Evolutionary conservation across 2,329 filamentous ascomycete genomes (phyloP).

Genomic region (Neonectria punicea): DNA sequence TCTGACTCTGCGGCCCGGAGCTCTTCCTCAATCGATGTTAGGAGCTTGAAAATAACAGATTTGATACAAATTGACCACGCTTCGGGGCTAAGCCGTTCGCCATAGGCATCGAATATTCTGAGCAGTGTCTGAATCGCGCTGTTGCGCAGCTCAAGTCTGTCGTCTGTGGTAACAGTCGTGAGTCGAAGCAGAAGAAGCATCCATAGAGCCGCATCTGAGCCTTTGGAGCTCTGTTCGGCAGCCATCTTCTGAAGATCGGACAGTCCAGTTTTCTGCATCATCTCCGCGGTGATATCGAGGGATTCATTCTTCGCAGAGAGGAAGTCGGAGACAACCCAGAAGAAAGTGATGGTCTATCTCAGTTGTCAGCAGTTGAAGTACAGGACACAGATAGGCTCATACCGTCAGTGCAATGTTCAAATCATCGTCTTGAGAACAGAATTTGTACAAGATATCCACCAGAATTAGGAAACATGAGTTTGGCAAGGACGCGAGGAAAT

Average conservation of each 20-base stretch:
- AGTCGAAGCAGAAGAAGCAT: slow-evolving; percentile 79
- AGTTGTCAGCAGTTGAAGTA: slow-evolving; percentile 15
- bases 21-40: slow-evolving; percentile 74
- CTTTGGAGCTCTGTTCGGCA: slow-evolving; percentile 65
- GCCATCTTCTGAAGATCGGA: slow-evolving; percentile 68
- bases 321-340: slow-evolving; percentile 95
- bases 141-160: slow-evolving; percentile 80
- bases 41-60: slow-evolving; percentile 81
- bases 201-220: slow-evolving; percentile 79
- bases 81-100: slow-evolving; percentile 78
- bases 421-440: slow-evolving; percentile 89
- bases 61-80: slow-evolving; percentile 88
- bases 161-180: slow-evolving; percentile 76
- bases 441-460: slow-evolving; percentile 88
- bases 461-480: slow-evolving; percentile 79
- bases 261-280: slow-evolving; percentile 62
- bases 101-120: slow-evolving; percentile 91
- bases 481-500: slow-evolving; percentile 82
- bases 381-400: slow-evolving; percentile 44
- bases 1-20: slow-evolving; percentile 54
- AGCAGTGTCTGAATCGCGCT: slow-evolving; percentile 92
- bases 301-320: slow-evolving; percentile 70
- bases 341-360: slow-evolving; percentile 84
- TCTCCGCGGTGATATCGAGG: slow-evolving; percentile 66
- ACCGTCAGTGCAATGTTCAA: slow-evolving; percentile 94